Percentiles rank a stretch among this genome's conserved stretches.
These are phyloP conservation scores for Austroboletus novae-zelandiae DNA, from an alignment of 1,284 basidiomycete species.

Conservation along the genomic window DNA sequence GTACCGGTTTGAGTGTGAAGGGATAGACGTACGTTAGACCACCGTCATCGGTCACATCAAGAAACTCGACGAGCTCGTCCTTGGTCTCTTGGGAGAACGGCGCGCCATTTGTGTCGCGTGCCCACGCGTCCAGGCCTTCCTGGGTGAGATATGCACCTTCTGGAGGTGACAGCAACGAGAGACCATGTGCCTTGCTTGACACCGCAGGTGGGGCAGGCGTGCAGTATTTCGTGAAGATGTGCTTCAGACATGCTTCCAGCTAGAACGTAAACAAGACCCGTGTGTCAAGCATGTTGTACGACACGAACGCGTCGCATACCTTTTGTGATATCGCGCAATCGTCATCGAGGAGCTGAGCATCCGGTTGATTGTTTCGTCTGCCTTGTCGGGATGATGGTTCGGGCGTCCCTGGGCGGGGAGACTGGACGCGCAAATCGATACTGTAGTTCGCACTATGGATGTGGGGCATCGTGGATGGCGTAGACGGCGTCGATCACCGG, in stretches of 20 bases:
- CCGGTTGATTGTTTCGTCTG: conserved; percentile 43
- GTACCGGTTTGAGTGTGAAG: background rate
- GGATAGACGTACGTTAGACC: conserved; percentile 59
- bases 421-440: conserved; percentile 36
- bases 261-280: conserved; percentile 21
- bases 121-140: conserved; percentile 69
- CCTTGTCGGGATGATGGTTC: conserved; percentile 60
- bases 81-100: conserved; percentile 73
- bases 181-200: conserved; percentile 11
- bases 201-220: conserved; percentile 40
- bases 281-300: background rate
- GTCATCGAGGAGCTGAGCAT: conserved; percentile 54
- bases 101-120: conserved; percentile 71
- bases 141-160: conserved; percentile 54
- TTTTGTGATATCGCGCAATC: conserved; percentile 65
- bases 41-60: conserved; percentile 72
- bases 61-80: conserved; percentile 69
- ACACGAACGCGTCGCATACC: conserved; percentile 35
- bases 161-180: conserved; percentile 46
- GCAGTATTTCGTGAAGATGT: conserved; percentile 75
- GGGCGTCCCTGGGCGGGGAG: conserved; percentile 57
- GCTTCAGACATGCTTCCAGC: conserved; percentile 63
- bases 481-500: conserved; percentile 17
- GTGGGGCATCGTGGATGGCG: conserved; percentile 18
- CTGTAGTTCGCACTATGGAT: conserved; percentile 21